Conservation (phyloP, 192 early-diverging fungal species). For the Diversispora eburnea region DNA sequence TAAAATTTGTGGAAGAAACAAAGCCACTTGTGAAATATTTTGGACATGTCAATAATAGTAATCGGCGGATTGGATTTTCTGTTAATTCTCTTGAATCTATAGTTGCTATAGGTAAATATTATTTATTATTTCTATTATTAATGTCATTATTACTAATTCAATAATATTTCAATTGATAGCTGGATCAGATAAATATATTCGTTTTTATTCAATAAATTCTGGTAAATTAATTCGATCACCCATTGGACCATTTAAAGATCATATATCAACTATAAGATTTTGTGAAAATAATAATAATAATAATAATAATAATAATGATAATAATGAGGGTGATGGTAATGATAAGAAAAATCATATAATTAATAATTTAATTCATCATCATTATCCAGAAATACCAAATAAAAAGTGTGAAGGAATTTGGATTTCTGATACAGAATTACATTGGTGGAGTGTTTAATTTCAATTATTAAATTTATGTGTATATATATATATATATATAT, state of each 20-base stretch:
- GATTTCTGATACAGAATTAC: background rate
- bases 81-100: slow-evolving; percentile 8
- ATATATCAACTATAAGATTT: slow-evolving; percentile 1
- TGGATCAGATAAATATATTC: slow-evolving; percentile 14
- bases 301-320: background rate
- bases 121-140: background rate
- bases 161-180: background rate
- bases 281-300: background rate
- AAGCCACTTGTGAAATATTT: slow-evolving; percentile 2
- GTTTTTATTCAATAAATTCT: slow-evolving; percentile 8
- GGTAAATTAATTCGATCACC: background rate
- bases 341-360: background rate
- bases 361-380: too few species aligned
- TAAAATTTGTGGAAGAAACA: too few species aligned
- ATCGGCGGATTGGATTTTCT: background rate
- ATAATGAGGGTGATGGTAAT: background rate
- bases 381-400: too few species aligned
- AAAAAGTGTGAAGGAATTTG: slow-evolving; percentile 10
- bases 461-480: too few species aligned
- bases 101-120: slow-evolving; percentile 3
- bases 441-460: slow-evolving; percentile 8
- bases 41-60: slow-evolving; percentile 16
- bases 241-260: slow-evolving; percentile 22
- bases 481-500: too few species aligned
- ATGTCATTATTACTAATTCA: background rate